phyloP scores from a whole-genome alignment of 257 asterid species.

The Fraxinus pennsylvanica region DNA sequence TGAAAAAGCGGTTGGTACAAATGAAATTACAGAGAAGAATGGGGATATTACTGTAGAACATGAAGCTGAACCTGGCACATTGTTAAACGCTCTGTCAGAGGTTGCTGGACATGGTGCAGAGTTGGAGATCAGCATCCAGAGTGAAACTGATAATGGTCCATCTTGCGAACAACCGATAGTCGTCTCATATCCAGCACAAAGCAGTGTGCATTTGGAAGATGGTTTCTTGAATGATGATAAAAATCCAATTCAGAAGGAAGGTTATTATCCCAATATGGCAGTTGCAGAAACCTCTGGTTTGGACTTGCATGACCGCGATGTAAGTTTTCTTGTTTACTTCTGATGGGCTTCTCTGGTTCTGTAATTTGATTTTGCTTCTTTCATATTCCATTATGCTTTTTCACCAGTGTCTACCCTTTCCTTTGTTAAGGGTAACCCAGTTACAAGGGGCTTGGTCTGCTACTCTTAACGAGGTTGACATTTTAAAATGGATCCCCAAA shows the following conservation, averaged over 20 bases:
- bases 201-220: constrained; percentile 37
- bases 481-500: neutral
- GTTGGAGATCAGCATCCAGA: constrained; percentile 30
- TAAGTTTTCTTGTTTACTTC: constrained; percentile 38
- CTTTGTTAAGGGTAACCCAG: neutral
- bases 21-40: constrained; percentile 35
- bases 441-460: no score
- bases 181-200: constrained; percentile 33
- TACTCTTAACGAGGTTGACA: neutral
- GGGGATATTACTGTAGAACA: constrained; percentile 32
- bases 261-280: constrained; percentile 38
- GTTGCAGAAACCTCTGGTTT: constrained; percentile 47
- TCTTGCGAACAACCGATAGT: constrained; percentile 36
- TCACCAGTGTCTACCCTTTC: neutral
- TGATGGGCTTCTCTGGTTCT: neutral
- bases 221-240: constrained; percentile 38
- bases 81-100: constrained; percentile 34
- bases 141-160: constrained; percentile 27
- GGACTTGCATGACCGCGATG: constrained; percentile 46
- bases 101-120: constrained; percentile 35
- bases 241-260: constrained; percentile 35
- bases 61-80: constrained; percentile 38
- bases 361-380: neutral
- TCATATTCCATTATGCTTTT: neutral
- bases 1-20: constrained; percentile 29